Evolutionary conservation across 441 rosid genomes (phyloP).

Genomic region (Melastoma candidum): DNA sequence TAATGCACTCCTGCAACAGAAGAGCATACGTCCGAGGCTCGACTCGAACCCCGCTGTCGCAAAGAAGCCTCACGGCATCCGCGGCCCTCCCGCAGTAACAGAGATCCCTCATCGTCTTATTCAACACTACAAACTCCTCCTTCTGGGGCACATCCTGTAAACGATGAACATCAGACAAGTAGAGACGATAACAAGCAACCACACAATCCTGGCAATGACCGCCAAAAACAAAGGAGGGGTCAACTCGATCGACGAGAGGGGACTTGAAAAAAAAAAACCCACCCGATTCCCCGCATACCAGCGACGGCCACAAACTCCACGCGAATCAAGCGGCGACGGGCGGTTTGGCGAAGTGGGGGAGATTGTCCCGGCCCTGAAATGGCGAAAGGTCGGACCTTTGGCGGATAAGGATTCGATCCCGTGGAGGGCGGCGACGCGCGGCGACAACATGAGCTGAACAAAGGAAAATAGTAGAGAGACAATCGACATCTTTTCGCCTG

Average conservation of each 20-base stretch:
- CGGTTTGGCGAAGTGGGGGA: too few species aligned
- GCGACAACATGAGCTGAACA: too few species aligned
- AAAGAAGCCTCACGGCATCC: slow-evolving; percentile 56
- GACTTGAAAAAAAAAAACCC: background rate
- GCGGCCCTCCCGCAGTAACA: slow-evolving; percentile 52
- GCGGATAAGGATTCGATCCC: too few species aligned
- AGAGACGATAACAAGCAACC: background rate
- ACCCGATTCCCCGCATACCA: background rate
- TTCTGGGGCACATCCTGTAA: slow-evolving; percentile 45
- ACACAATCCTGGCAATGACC: background rate
- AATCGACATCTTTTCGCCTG: too few species aligned
- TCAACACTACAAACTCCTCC: slow-evolving; percentile 22
- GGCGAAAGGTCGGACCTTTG: too few species aligned
- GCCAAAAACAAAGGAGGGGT: too few species aligned
- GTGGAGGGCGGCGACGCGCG: too few species aligned
- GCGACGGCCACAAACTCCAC: too few species aligned
- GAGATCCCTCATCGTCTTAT: slow-evolving; percentile 43
- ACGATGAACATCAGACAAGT: slow-evolving; percentile 44
- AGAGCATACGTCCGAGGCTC: slow-evolving; percentile 35
- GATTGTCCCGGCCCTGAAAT: too few species aligned
- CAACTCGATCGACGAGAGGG: background rate
- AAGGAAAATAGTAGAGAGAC: too few species aligned
- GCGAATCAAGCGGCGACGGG: too few species aligned
- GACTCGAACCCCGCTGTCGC: slow-evolving; percentile 27
- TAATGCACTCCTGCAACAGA: slow-evolving; percentile 59